These are phyloP conservation scores for Suhomyces coccinellae DNA, from an alignment of 1,139 yeast species.

Conservation along the genomic window DNA sequence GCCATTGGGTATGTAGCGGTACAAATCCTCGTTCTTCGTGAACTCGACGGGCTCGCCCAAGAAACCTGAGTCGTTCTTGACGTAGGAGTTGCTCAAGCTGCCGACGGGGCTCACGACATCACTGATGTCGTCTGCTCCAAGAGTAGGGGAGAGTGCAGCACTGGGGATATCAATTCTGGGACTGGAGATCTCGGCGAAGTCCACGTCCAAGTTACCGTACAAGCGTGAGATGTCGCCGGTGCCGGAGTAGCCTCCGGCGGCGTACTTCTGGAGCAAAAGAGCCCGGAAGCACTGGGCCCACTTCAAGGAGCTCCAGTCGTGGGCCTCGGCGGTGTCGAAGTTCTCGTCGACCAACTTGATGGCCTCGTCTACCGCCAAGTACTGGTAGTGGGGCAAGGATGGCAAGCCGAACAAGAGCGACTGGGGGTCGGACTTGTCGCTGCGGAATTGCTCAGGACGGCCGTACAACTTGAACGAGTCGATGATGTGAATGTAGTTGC, in stretches of 20 bases:
- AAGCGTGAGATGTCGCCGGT: constrained; percentile 35
- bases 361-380: constrained; percentile 44
- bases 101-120: constrained; percentile 16
- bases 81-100: constrained; percentile 9
- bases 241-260: constrained; percentile 26
- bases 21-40: constrained; percentile 6
- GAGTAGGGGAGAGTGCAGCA: constrained; percentile 2
- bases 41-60: constrained; percentile 17
- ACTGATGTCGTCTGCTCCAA: constrained; percentile 16
- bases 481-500: constrained; percentile 52
- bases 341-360: constrained; percentile 33
- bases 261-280: constrained; percentile 6
- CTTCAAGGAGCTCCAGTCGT: constrained; percentile 40
- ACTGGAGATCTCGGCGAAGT: constrained; percentile 20
- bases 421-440: constrained; percentile 45
- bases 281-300: constrained; percentile 43
- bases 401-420: constrained; percentile 58
- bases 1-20: constrained; percentile 6
- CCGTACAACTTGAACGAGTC: constrained; percentile 58
- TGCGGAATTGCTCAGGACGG: constrained; percentile 50
- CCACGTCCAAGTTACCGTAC: constrained; percentile 30
- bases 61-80: constrained; percentile 2
- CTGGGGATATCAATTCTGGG: constrained; percentile 17
- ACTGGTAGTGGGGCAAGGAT: constrained; percentile 55
- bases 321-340: constrained; percentile 29